Percentiles rank a stretch among this genome's conserved stretches.
Conservation (phyloP, 768 basidiomycete genomes). For the Harrya chromipes region DNA sequence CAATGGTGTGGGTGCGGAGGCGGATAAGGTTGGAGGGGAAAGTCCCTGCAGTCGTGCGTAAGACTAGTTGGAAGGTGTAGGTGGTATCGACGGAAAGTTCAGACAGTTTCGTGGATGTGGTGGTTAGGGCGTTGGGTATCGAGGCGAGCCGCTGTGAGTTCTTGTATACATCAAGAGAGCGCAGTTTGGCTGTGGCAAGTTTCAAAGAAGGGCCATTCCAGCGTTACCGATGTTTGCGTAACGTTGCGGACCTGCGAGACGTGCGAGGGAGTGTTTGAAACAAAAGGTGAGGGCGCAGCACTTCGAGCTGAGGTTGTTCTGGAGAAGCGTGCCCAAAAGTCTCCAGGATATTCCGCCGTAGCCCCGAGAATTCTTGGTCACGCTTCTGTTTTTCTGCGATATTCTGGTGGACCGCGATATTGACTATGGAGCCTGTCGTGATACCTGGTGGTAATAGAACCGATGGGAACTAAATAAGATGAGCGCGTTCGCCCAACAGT, state of each 20-base stretch:
- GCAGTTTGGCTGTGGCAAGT: conserved; percentile 81
- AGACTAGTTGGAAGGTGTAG: conserved; percentile 91
- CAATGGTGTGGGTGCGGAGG: conserved; percentile 90
- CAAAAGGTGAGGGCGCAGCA: conserved; percentile 31
- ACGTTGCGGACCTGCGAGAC: conserved; percentile 73
- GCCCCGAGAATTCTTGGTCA: conserved; percentile 75
- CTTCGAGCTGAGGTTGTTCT: conserved; percentile 68
- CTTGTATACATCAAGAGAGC: conserved; percentile 89
- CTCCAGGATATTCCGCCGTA: conserved; percentile 78
- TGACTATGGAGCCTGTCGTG: conserved; percentile 92
- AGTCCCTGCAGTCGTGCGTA: conserved; percentile 90
- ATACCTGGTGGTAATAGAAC: conserved; percentile 90
- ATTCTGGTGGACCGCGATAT: conserved; percentile 93
- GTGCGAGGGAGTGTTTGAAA: neutral
- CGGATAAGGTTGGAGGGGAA: conserved; percentile 81
- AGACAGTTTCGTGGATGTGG: conserved; percentile 86
- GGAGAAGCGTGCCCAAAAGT: conserved; percentile 71
- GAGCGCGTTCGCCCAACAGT: conserved; percentile 88
- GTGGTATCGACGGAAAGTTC: conserved; percentile 78
- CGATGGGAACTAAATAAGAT: conserved; percentile 97
- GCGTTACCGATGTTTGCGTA: conserved; percentile 94
- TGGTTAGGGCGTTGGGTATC: conserved; percentile 77
- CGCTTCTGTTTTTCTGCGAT: conserved; percentile 77
- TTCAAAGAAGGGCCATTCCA: conserved; percentile 91
- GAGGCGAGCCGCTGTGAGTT: conserved; percentile 85